These are phyloP conservation scores for Elymus sibiricus DNA, from an alignment of 176 grass and related monocot species.

Conservation along the genomic window DNA sequence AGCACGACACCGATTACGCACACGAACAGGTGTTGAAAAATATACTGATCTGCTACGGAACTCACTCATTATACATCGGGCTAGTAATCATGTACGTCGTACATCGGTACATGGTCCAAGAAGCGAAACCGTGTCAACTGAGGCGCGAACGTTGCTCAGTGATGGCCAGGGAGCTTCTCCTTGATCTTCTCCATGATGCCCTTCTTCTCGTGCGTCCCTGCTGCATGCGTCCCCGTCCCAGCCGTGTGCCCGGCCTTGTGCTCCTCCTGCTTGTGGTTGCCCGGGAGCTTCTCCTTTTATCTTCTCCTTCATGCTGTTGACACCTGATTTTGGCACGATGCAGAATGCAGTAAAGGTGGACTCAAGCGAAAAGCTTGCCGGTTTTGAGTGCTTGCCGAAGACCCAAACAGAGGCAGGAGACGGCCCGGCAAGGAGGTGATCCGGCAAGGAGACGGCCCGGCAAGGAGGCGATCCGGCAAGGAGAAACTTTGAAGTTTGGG, in stretches of 20 bases:
- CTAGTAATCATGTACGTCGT: background rate
- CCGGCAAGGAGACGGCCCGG: too few relatives aligned
- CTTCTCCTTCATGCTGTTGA: slow-evolving; percentile 78
- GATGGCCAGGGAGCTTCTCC: slow-evolving; percentile 74
- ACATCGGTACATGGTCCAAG: background rate
- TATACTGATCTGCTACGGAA: too few relatives aligned
- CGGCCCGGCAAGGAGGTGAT: too few relatives aligned
- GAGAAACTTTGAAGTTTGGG: too few relatives aligned
- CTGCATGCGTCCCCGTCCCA: slow-evolving; percentile 35
- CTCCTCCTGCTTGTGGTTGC: slow-evolving; percentile 46
- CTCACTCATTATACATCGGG: too few relatives aligned
- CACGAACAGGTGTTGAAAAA: background rate
- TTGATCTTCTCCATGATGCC: slow-evolving; percentile 85
- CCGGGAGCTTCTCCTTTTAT: slow-evolving; percentile 81
- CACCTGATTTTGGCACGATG: too few relatives aligned
- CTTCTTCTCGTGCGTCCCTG: slow-evolving; percentile 72
- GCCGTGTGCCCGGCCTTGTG: background rate
- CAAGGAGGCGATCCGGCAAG: too few relatives aligned
- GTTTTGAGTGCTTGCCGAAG: too few relatives aligned
- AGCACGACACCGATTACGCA: background rate
- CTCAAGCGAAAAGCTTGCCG: too few relatives aligned
- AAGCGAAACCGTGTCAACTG: background rate
- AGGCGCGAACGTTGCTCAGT: slow-evolving; percentile 5
- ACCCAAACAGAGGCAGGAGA: too few relatives aligned
- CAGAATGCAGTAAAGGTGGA: too few relatives aligned